These are phyloP conservation scores for Colletotrichum sp. DNA, from an alignment of 2,329 filamentous ascomycete species.

Conservation along the genomic window DNA sequence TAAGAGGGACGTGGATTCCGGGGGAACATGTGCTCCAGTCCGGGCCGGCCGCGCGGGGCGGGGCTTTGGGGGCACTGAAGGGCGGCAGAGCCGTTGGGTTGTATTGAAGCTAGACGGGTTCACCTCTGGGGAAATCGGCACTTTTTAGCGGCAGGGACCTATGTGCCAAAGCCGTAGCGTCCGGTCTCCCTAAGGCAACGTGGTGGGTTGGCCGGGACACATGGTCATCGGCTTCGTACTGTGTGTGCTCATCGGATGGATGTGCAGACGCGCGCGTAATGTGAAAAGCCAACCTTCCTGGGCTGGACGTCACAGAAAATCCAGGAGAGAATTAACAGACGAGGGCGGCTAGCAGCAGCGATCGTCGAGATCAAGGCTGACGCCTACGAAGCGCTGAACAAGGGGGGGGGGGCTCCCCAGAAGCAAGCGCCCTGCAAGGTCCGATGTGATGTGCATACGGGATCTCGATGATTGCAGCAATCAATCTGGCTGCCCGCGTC, in stretches of 20 bases:
- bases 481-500: not conserved
- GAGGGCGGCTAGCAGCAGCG: not conserved
- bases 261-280: not conserved
- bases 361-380: conserved; percentile 8
- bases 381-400: not conserved
- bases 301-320: not conserved
- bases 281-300: not conserved
- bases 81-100: not conserved
- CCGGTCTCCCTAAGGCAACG: not conserved
- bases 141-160: not conserved
- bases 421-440: conserved; percentile 5
- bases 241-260: not conserved
- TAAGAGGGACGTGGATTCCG: not conserved
- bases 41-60: not conserved
- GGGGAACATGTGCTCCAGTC: not conserved
- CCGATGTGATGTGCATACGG: not conserved
- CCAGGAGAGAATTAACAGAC: not conserved
- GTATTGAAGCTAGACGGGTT: not conserved
- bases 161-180: not conserved
- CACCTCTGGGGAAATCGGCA: not conserved
- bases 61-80: not conserved
- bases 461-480: not conserved
- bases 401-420: not conserved
- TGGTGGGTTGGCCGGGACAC: not conserved
- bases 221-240: not conserved